Base-by-base conservation (phyloP, 2,329 filamentous ascomycete species). In the Akanthomyces lecanii region DNA sequence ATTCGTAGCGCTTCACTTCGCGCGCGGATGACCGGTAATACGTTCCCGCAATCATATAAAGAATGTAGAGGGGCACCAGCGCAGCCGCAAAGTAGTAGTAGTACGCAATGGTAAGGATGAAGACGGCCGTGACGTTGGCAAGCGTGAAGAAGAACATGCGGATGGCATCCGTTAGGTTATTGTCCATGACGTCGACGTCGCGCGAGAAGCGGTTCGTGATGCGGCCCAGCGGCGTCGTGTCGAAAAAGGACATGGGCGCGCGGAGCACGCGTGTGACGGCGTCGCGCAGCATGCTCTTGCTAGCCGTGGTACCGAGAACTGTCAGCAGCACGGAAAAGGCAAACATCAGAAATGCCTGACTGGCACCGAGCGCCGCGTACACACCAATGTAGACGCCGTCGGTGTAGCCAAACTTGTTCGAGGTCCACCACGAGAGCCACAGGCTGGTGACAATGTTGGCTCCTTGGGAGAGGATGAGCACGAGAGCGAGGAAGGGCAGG, bases 131-230 rank as follows among this genome's bases (percentile, higher is more conserved):
- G 67, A 97, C 92, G 83, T 89, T 91, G 45, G 85, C 88, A 68
- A 96, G 77, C 1, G 92, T 97, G 69, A 97, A 79, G 69, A 93
- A 89, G 78, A 94, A 97, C 87, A 97, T 96, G 67, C 94, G 87
- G 76, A 97, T 91, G 4, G 91, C 89, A 70, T 97, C 94, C 0
- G 89, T 89, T 50, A 97, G 78, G 63, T 88, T 91, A 74, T 97
- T 97, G 77, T 98, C 95, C 92, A 98, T 96, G 63, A 95, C 91
- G 71, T 97, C 92, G 47, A 98, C 90, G 71, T 99, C 95, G 68
- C 94, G 89, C 38, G 92, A 96, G 77, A 98, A 98, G 18, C 95
- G 90, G 74, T 98, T 98, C 25, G 92, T 97, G 73, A 98, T 97
- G 44, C 94, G 89, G 23, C 95, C 95, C 1, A 98, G 83, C 0